Percentiles rank a stretch among this genome's conserved stretches.
phyloP scores from a whole-genome alignment of 2,329 filamentous ascomycete species.

The Nothomitra cinnamomea region DNA sequence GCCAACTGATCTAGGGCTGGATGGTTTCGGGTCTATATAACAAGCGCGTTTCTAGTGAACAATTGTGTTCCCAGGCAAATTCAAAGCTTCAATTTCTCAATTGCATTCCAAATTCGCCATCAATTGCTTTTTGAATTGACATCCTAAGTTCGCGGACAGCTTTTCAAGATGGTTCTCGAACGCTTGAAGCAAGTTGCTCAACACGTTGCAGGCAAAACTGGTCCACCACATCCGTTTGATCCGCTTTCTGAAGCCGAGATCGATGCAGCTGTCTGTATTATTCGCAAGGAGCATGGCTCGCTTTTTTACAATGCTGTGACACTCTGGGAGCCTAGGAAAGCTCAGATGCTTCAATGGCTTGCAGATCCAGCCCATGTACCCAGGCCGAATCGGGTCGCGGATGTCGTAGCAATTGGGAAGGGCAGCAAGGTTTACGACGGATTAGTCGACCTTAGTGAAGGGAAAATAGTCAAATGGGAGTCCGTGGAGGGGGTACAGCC shows the following conservation, averaged over 20 bases:
- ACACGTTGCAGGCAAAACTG: slow-evolving; percentile 38
- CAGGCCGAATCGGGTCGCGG: slow-evolving; percentile 55
- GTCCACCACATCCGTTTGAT: slow-evolving; percentile 55
- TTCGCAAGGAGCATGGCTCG: slow-evolving; percentile 51
- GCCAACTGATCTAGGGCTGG: not conserved
- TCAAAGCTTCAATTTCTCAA: too few species aligned
- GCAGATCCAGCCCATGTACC: slow-evolving; percentile 41
- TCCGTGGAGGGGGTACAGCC: slow-evolving; percentile 63
- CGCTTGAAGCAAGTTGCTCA: slow-evolving; percentile 45
- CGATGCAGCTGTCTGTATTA: slow-evolving; percentile 46
- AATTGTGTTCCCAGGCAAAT: not conserved
- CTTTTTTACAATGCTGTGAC: slow-evolving; percentile 79
- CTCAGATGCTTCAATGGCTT: slow-evolving; percentile 67
- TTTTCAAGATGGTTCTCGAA: slow-evolving; percentile 38
- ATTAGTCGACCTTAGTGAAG: slow-evolving; percentile 52
- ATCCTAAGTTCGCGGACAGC: not conserved
- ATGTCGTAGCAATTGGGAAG: slow-evolving; percentile 65
- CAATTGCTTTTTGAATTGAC: too few species aligned
- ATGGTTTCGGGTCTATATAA: not conserved
- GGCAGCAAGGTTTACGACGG: slow-evolving; percentile 73
- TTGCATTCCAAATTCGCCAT: too few species aligned
- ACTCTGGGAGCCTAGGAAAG: slow-evolving; percentile 71
- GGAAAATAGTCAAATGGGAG: slow-evolving; percentile 57
- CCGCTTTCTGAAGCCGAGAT: slow-evolving; percentile 61
- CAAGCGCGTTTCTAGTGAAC: not conserved